Evolutionary conservation across 2,329 filamentous ascomycete genomes (phyloP).

Genomic region (Claviceps arundinis): DNA sequence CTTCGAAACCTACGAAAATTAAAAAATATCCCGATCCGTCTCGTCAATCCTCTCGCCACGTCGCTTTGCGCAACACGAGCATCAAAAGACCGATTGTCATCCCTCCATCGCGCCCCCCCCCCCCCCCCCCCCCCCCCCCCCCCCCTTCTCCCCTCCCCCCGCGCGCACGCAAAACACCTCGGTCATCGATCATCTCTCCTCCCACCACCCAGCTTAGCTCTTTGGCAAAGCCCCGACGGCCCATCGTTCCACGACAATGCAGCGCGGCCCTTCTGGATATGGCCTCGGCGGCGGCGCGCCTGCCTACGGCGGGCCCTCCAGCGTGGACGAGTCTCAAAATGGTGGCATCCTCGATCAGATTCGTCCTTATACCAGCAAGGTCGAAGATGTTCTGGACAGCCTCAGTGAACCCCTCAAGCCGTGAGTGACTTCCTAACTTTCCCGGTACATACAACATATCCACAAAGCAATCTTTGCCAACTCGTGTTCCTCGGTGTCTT

Average conservation of each 20-base stretch:
- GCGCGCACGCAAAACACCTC: no score
- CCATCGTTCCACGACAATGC: constrained; percentile 14
- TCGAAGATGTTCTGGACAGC: constrained; percentile 84
- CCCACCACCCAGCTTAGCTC: background rate
- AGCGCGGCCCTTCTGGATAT: constrained; percentile 62
- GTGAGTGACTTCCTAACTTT: constrained; percentile 31
- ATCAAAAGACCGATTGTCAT: no score
- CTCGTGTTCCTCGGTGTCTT: constrained; percentile 2
- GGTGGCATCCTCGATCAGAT: constrained; percentile 60
- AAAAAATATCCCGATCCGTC: no score
- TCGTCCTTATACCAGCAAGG: constrained; percentile 91
- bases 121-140: no score
- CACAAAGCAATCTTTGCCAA: constrained; percentile 8
- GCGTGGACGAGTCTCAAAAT: constrained; percentile 46
- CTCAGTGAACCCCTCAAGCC: constrained; percentile 86
- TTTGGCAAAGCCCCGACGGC: background rate
- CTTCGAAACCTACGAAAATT: no score
- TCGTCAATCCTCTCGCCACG: no score
- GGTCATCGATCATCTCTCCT: background rate
- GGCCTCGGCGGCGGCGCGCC: constrained; percentile 61
- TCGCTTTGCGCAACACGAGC: no score
- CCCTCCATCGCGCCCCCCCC: no score
- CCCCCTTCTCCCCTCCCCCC: no score
- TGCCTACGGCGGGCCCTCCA: constrained; percentile 51
- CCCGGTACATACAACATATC: no score